Base-by-base conservation (phyloP, 768 basidiomycete species). In the Neoboletus magnificus region DNA sequence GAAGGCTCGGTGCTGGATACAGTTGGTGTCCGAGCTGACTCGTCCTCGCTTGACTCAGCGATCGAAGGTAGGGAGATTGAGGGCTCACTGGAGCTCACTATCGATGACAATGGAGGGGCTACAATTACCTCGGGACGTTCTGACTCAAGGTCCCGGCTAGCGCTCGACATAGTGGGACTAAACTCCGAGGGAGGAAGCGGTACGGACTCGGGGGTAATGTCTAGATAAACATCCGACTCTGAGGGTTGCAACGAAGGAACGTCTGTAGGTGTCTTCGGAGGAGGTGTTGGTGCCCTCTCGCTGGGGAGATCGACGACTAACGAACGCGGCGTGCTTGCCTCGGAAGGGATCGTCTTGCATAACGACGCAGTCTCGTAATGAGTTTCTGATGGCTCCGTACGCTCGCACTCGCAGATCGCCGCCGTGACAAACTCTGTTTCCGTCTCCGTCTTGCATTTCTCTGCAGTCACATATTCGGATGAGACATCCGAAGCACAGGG, bases 381-480 rank as follows among this genome's bases (percentile, higher is more conserved):
- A 4, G 82, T 84, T 48, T 77, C 73, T 55, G 80, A 86, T 35
- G 53, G 56, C 40, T 63, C 68, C 4, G 60, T 55, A 32, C 41
- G 58, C 30, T 62, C 57, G 43, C 66, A 69, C 51, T 71, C 65
- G n/a, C 79, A 76, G 15, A 68, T 13, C 42, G 79, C 78, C 5
- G 81, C 82, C 2, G 77, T 79, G 20, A 77, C 66, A 45, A 76
- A 76, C 36, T 82, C 82, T 8, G 79, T 78, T 51, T 70, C 69
- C 1, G 61, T 58, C 54, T 77, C 77, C 10, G 77, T 72, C 33
- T 72, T 65, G 62, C 80, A 81, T 18, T 77, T 71, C 23, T 78
- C 71, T 37, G 74, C 84, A 20, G 82, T 85, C 30, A 73, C 68
- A 56, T 80, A 88, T 53, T 79, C 75, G 0, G 77, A 76, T n/a